Base-by-base conservation (phyloP, 768 basidiomycete species). In the Termitomyces sp. region DNA sequence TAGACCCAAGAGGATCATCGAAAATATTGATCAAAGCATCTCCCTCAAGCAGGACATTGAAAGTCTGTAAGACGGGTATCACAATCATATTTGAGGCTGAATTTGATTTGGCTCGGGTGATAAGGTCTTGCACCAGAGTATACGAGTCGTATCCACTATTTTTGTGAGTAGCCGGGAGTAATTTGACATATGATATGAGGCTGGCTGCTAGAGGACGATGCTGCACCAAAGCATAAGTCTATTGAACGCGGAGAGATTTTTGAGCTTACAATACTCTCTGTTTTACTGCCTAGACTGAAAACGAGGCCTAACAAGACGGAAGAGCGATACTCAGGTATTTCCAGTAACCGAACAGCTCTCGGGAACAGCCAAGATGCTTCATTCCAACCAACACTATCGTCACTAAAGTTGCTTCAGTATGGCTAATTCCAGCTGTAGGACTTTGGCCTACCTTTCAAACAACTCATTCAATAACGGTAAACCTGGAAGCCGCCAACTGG, bases 241-340 rank as follows among this genome's bases (percentile, higher is more conserved):
- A 55, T 40, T 9, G 45, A 51, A 21, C 11, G 22, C 52, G 41
- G 17, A 24, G 3, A 24, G 42, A 8, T 26, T 15, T 9, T 12
- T n/a, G 24, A 3, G 71, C 88, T 71, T 65, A 96, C 95, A 5
- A 86, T 91, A 64, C 87, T 89, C 57, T 90, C 85, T 9, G 92
- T 92, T 70, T 84, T 88, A 67, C 89, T 90, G 35, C 87, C 88
- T 37, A 93, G 74, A 64, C 90, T 94, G 53, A 90, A 74, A 12
- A 94, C 77, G 7, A 96, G 66, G 12, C 93, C 93, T 10, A 74
- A 72, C 43, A 96, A 74, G 48, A 96, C 65, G 26, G 75, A 66
- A 52, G 70, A 70, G 41, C 90, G 80, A 67, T 89, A 94, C 46
- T 75, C 72, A 35, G 72, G 68, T 49, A 91, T 74, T 52, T 80